Evolutionary conservation across 164 flowering plant genomes (phyloP).

Genomic region (Nymphaea thermarum): DNA sequence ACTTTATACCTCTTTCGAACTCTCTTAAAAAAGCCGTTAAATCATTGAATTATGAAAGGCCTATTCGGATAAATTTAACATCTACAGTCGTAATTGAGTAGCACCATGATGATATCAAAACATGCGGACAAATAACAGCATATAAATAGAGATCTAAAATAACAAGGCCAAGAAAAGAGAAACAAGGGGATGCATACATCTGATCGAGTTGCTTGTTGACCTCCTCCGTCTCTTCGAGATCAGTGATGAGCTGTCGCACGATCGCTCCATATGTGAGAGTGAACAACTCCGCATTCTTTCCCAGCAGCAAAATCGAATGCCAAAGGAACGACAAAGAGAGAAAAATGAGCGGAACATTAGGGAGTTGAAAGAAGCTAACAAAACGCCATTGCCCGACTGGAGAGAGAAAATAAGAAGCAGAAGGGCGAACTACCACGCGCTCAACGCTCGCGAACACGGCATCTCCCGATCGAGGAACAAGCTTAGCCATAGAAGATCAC

Average conservation of each 20-base stretch:
- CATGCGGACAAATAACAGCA: no score
- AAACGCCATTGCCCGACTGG: not conserved
- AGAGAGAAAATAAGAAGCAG: not conserved
- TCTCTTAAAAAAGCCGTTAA: no score
- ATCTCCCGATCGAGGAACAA: slow-evolving; percentile 76
- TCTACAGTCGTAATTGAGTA: no score
- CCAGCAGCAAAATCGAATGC: not conserved
- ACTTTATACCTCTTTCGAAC: no score
- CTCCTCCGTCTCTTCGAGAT: slow-evolving; percentile 90
- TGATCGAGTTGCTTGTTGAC: slow-evolving; percentile 96
- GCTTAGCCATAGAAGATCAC: slow-evolving; percentile 41
- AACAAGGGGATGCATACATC: slow-evolving; percentile 30
- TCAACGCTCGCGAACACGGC: slow-evolving; percentile 74
- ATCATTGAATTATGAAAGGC: no score
- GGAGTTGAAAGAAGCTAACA: not conserved
- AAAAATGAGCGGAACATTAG: not conserved
- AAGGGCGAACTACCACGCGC: slow-evolving; percentile 37
- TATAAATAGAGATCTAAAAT: not conserved
- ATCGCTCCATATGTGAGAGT: slow-evolving; percentile 89
- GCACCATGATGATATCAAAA: no score
- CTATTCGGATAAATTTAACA: no score
- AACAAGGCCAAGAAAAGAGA: not conserved
- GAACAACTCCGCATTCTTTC: slow-evolving; percentile 88
- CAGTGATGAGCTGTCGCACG: slow-evolving; percentile 81
- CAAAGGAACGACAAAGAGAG: not conserved